Evolutionary conservation across 139 green algal species (phyloP), one percentile per base, ranked within the genome.

Genomic region (Closterium sp.): DNA sequence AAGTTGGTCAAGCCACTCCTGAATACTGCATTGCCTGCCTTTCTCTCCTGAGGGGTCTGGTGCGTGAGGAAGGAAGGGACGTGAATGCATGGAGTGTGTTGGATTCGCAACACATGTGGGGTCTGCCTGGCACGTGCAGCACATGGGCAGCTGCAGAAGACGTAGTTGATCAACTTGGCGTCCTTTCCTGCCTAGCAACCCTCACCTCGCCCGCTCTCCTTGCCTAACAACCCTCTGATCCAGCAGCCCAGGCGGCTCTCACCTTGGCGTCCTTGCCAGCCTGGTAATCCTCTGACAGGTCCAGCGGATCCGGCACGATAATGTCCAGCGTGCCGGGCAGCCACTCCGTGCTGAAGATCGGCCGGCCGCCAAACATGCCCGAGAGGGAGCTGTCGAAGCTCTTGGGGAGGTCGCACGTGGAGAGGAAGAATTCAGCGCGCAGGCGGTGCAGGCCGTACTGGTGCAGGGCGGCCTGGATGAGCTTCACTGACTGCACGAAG

Each of bases 381-480:
- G 19, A 81, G 23, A 87, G 83, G 25, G 89, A 86, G 19, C 83
- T 90, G 32, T 84, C 87, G 12, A 92, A 92, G 83, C 83, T 89
- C 89, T 90, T 89, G 32, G 89, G 84, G 38, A 87, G 89, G 76
- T 92, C 89, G 34, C 89, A 92, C 9, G 89, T 90, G 34, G 90
- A 90, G n/a, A 92, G 33, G 33, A 92, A 92, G 33, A 92, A 85
- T 32, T 92, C 89, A 12, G 87, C 89, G 4, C 84, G 43, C 83
- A 92, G 76, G 33, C 31, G 9, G 10, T 90, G 30, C 43, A 92
- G 84, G 32, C 9, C 10, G 64, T 90, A 92, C n/a, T 76, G 35
- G 16, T 89, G 84, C 8, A 92, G n/a, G 4, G 83, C 89, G 35
- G 90, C 89, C 89, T 92, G 89, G 33, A 92, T 92, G 84, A 92